Base-by-base conservation (phyloP, 2,329 filamentous ascomycete species). In the Penicillium sp. region DNA sequence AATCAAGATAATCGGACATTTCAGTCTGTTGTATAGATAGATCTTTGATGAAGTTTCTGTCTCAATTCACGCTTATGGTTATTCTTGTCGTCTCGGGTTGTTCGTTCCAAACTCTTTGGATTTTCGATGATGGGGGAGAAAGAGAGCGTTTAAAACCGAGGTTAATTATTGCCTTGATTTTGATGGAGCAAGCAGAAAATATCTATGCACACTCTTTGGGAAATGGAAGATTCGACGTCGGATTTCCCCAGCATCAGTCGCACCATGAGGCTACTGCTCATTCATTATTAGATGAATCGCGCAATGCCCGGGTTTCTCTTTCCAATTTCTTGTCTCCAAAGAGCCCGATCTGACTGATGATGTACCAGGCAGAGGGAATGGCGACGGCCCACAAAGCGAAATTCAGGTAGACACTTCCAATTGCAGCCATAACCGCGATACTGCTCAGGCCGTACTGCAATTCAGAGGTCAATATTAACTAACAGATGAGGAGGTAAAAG, bases 1-100 rank as follows among this genome's bases (percentile, higher is more conserved):
- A 89, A 90, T 75, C 87, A 90, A 74, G 95, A 99, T 79, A 99
- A 99, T 60, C 70, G 76, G 48, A 72, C 72, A 48, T 72, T 77
- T 60, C 67, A 69, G 40, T 61, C 59, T 16, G 52, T 64, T 11
- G 57, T 42, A 45, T 68, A 64, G 58, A 45, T 48, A 25, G 26
- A 25, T 42, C 2, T 11, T 37, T 6, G n/a, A 26, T 38, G 22
- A 6, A 22, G 22, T 13, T 5, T 26, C 8, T n/a, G 19, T 38
- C 7, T 16, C 51, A 40, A 53, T 48, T 4, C 8, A 42, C n/a
- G 11, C 40, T 13, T 6, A 1, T 4, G 25, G n/a, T 28, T n/a
- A n/a, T 1, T 10, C 10, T 42, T 53, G 11, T 19, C n/a, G 13
- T 42, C 2, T 4, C 14, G 26, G 4, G n/a, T 4, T 4, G 2